Base-by-base conservation (phyloP, 352 stramenopile genomes). In the Globisporangium iwayamae region DNA sequence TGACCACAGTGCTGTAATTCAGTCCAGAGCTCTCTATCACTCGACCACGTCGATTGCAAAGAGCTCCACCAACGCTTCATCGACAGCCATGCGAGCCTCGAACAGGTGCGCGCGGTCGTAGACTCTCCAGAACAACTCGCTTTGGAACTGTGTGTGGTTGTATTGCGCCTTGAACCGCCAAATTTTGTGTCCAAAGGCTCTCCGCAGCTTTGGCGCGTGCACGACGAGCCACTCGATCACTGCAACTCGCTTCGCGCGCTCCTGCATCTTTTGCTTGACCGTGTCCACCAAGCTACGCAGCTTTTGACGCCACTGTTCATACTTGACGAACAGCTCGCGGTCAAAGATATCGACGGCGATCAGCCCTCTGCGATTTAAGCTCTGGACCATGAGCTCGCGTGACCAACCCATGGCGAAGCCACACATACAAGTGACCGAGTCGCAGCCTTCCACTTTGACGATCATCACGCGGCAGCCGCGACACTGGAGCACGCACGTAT, bases 401-500 rank as follows among this genome's bases (percentile, higher is more conserved):
- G 6, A 18, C 78, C 78, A 84, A 8, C 32, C n/a, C 65, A 87
- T 79, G n/a, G 1, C 11, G 53, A 78, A 76, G 4, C 63, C 74
- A 22, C 74, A 86, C n/a, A 65, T 41, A 53, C 77, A 85, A 38
- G 60, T 62, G 47, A 86, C 77, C 11, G 39, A 66, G 51, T 68
- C 62, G 52, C 77, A 86, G 1, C 72, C 74, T 30, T 86, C 77
- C 20, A 83, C 72, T 46, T 83, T 83, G 46, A 87, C 58, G 25
- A 84, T 57, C 64, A 74, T 81, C 20, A 79, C 70, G 28, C 71
- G 75, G 56, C 78, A 86, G 1, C 53, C 62, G 39, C 75, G 73
- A 32, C 75, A 83, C 34, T 79, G 65, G 16, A 79, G 34, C 18
- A 76, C 58, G 51, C 70, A 77, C 8, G 73, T 57, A 11, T 76